These are phyloP conservation scores for Nothopassalora personata DNA, from an alignment of 2,329 filamentous ascomycete species.

Conservation along the genomic window DNA sequence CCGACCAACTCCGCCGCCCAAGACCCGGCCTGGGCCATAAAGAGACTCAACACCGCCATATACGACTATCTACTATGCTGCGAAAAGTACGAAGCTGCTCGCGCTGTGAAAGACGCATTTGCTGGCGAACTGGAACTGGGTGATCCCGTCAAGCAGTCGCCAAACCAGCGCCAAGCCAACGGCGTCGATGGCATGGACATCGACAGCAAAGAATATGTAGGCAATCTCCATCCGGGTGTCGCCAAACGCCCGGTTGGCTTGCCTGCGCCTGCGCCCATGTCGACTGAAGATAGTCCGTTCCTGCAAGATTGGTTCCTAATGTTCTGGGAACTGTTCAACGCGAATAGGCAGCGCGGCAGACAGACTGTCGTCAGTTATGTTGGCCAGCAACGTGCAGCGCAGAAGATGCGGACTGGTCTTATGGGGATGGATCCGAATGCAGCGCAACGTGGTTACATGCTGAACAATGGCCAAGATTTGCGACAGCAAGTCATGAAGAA, in stretches of 20 bases:
- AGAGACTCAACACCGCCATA: slow-evolving; percentile 73
- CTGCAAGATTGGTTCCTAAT: slow-evolving; percentile 96
- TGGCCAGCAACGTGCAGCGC: slow-evolving; percentile 65
- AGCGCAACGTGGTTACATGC: slow-evolving; percentile 29
- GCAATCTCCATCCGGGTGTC: slow-evolving; percentile 38
- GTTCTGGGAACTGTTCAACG: slow-evolving; percentile 93
- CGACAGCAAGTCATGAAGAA: slow-evolving; percentile 21
- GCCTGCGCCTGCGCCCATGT: slow-evolving; percentile 65
- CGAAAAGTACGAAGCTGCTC: slow-evolving; percentile 76
- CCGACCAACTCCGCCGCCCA: slow-evolving; percentile 23
- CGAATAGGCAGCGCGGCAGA: slow-evolving; percentile 65
- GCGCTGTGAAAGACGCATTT: slow-evolving; percentile 56
- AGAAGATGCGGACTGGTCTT: slow-evolving; percentile 61
- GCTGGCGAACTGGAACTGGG: slow-evolving; percentile 35
- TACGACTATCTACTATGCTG: slow-evolving; percentile 89
- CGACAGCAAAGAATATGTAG: slow-evolving; percentile 65
- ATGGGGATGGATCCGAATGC: slow-evolving; percentile 60
- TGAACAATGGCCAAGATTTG: slow-evolving; percentile 20
- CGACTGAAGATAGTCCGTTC: slow-evolving; percentile 68
- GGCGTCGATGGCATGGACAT: slow-evolving; percentile 69
- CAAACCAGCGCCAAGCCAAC: slow-evolving; percentile 57
- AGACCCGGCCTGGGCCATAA: slow-evolving; percentile 48
- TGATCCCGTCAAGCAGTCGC: slow-evolving; percentile 54
- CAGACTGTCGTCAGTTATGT: slow-evolving; percentile 28
- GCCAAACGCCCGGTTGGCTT: slow-evolving; percentile 77